phyloP scores from a whole-genome alignment of 2,329 filamentous ascomycete species.

The Arthrobotrys entomopaga region DNA sequence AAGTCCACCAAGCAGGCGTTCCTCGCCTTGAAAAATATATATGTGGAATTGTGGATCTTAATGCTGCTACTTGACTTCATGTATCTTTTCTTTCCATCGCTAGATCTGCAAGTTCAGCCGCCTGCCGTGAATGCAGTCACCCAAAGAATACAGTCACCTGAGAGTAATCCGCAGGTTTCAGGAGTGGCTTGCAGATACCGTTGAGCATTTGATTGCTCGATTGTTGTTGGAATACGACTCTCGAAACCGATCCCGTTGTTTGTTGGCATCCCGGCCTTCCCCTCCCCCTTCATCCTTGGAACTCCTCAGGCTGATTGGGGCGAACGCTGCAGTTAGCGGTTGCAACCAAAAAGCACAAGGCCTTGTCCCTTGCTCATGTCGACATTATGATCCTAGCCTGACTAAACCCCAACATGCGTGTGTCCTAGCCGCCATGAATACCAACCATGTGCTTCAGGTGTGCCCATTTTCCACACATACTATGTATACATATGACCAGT shows the following conservation, averaged over 20 bases:
- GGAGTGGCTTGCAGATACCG: conserved; percentile 23
- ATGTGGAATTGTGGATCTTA: background rate
- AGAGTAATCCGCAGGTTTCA: conserved; percentile 24
- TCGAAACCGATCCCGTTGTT: conserved; percentile 12
- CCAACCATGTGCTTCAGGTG: conserved; percentile 24
- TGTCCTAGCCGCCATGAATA: conserved; percentile 35
- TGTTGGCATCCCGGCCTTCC: conserved; percentile 5
- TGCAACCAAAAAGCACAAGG: conserved; percentile 22
- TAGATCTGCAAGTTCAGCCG: conserved; percentile 11
- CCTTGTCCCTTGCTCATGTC: conserved; percentile 44
- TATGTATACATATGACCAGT: conserved; percentile 6
- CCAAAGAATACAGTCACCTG: conserved; percentile 24
- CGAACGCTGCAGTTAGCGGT: conserved; percentile 7
- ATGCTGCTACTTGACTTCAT: background rate
- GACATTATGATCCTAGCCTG: conserved; percentile 48
- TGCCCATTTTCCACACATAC: background rate
- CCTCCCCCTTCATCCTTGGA: conserved; percentile 1
- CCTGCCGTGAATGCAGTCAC: conserved; percentile 16
- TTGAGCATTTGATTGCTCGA: conserved; percentile 19
- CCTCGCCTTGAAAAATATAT: too few species aligned
- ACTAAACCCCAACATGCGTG: conserved; percentile 18
- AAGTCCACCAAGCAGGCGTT: too few species aligned
- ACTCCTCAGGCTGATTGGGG: conserved; percentile 11
- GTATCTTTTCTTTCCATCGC: too few species aligned
- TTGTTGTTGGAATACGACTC: conserved; percentile 2